These are phyloP conservation scores for Aciculoconidium aculeatum DNA, from an alignment of 805 yeast species.

Conservation along the genomic window DNA sequence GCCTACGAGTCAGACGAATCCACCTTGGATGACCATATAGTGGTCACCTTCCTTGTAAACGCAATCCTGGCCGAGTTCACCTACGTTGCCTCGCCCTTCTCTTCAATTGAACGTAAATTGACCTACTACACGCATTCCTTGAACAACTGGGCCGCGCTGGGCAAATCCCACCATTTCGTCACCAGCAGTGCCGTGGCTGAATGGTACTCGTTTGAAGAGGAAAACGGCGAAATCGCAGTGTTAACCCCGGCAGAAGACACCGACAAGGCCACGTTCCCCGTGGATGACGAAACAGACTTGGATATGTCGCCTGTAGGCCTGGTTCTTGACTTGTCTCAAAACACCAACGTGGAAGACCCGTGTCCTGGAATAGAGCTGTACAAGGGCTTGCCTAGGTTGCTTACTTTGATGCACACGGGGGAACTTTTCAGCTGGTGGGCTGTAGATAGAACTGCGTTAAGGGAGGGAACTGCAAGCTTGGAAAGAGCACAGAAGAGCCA, in stretches of 20 bases:
- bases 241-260: constrained; percentile 59
- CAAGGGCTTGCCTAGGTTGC: constrained; percentile 59
- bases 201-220: constrained; percentile 5
- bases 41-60: constrained; percentile 20
- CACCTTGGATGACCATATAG: constrained; percentile 24
- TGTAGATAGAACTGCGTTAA: constrained; percentile 49
- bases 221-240: constrained; percentile 9
- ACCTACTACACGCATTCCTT: constrained; percentile 39
- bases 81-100: constrained; percentile 47
- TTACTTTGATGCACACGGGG: constrained; percentile 61
- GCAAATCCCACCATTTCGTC: constrained; percentile 30
- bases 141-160: constrained; percentile 35
- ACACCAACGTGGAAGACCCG: constrained; percentile 42
- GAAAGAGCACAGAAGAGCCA: no score
- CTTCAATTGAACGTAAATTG: constrained; percentile 27
- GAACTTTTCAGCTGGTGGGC: constrained; percentile 58
- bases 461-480: no score
- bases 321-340: constrained; percentile 51
- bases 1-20: constrained; percentile 21
- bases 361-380: constrained; percentile 53
- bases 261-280: constrained; percentile 68
- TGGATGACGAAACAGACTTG: constrained; percentile 56
- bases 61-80: constrained; percentile 14
- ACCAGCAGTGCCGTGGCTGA: constrained; percentile 63
- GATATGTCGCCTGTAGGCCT: constrained; percentile 73